Base-by-base conservation (phyloP, 805 yeast species). In the Spathaspora sp. region DNA sequence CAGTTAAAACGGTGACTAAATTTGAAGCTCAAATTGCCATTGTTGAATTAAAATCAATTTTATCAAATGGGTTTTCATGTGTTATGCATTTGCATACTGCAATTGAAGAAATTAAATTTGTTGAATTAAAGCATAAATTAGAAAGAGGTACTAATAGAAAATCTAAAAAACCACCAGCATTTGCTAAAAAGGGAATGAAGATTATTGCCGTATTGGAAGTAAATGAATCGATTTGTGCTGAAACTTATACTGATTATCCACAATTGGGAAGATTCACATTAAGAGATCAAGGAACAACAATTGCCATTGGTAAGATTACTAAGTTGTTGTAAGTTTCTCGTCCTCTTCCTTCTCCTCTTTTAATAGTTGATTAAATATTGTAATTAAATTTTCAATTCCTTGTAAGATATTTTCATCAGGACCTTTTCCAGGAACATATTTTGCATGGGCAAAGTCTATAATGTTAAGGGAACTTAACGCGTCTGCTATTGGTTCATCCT, bases 81-180 rank as follows among this genome's bases (percentile, higher is more conserved):
- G 97, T 94, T 51, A 93, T 94, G 97, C 99, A 94, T 67, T 87
- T 94, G 61, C 99, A 94, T 77, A 90, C 98, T 48, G 98, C 98
- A 51, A 91, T 93, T 60, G 98, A 94, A 75, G 99, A 94, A 73
- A 97, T 94, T 49, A 79, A 80, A 23, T 82, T 94, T 66, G 78
- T 85, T 49, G 84, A 85, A 63, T 80, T 94, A 69, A 78, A 91
- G 66, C 98, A 94, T 76, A 91, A 93, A 75, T 78, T 94, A 63
- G 96, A 94, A 72, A 93, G 89, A 78, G 97, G 97, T 57, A 91
- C 98, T 52, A 93, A 93, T 81, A 87, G 97, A 77, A 88, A 85
- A 72, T 89, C 97, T 55, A 94, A 91, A 81, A 91, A 89, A 70
- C 89, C 99, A 32, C 99, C 99, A 55, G 96, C 97, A 48, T 94